Evolutionary conservation across 2,329 filamentous ascomycete genomes (phyloP).

Genomic region (Botrytis porri): DNA sequence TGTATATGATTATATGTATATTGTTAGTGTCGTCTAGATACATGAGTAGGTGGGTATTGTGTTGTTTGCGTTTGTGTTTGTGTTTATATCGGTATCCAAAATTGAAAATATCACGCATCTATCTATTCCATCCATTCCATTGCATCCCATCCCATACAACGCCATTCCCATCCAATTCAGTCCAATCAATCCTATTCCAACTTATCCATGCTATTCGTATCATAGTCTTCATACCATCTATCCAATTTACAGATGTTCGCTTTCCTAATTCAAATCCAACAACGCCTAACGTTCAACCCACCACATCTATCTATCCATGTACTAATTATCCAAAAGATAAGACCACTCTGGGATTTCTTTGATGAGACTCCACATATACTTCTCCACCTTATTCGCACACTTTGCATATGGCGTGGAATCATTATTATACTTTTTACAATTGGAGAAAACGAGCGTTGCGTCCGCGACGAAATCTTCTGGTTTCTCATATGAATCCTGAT

Average conservation of each 20-base stretch:
- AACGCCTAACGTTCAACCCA: neutral
- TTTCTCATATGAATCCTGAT: conserved; percentile 85
- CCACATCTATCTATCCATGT: neutral
- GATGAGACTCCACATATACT: conserved; percentile 94
- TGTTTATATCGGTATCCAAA: no score
- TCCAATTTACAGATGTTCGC: neutral
- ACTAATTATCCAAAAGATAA: conserved; percentile 38
- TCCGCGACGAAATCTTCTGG: conserved; percentile 93
- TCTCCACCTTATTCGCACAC: conserved; percentile 86
- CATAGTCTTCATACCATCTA: no score
- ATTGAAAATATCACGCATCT: neutral
- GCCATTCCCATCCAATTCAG: no score
- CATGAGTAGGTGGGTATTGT: neutral
- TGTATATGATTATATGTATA: neutral
- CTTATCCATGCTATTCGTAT: neutral
- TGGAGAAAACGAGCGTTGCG: conserved; percentile 85
- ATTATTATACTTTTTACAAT: conserved; percentile 95
- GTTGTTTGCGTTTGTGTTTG: neutral
- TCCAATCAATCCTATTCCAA: neutral
- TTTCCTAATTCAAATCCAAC: neutral
- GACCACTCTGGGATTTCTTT: conserved; percentile 93
- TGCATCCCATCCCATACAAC: neutral
- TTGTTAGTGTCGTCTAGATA: neutral
- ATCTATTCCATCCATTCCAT: neutral
- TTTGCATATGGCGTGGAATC: conserved; percentile 95